Conservation (phyloP, 306 rosid species). For the Astragalus membranaceus region DNA sequence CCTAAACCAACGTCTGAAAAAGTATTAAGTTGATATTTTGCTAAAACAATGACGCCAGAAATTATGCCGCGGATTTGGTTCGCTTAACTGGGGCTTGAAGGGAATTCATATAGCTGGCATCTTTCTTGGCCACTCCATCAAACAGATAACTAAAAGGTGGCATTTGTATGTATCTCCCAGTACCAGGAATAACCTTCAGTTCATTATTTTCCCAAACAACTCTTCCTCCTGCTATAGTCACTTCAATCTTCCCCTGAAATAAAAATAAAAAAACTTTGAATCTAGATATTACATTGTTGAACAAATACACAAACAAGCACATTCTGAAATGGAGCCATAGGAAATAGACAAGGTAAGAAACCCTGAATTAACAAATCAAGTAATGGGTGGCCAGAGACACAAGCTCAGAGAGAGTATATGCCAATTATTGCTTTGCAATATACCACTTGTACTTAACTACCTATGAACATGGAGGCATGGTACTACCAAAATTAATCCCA, state of each 20-base stretch:
- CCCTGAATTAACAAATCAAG: too few relatives aligned
- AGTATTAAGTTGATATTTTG: not conserved
- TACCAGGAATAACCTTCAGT: conserved; percentile 67
- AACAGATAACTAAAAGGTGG: conserved; percentile 61
- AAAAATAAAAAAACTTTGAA: too few relatives aligned
- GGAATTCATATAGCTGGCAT: conserved; percentile 59
- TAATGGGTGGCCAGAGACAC: too few relatives aligned
- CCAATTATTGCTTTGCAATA: too few relatives aligned
- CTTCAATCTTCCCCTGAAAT: conserved; percentile 85
- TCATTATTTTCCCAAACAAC: conserved; percentile 85
- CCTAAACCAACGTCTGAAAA: not conserved
- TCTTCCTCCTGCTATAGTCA: conserved; percentile 84
- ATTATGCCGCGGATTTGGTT: conserved; percentile 27
- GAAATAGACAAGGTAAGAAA: not conserved
- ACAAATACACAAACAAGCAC: not conserved
- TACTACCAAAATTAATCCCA: too few relatives aligned
- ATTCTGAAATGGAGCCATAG: not conserved
- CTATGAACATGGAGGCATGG: too few relatives aligned
- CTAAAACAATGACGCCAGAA: not conserved
- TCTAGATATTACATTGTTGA: too few relatives aligned
- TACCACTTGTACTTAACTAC: too few relatives aligned
- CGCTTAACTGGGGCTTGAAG: conserved; percentile 68
- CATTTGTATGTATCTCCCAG: conserved; percentile 69
- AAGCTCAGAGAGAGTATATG: too few relatives aligned
- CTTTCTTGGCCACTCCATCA: conserved; percentile 59